These are phyloP conservation scores for Hypsizygus ulmarius DNA, from an alignment of 1,284 basidiomycete genomes.

Conservation along the genomic window DNA sequence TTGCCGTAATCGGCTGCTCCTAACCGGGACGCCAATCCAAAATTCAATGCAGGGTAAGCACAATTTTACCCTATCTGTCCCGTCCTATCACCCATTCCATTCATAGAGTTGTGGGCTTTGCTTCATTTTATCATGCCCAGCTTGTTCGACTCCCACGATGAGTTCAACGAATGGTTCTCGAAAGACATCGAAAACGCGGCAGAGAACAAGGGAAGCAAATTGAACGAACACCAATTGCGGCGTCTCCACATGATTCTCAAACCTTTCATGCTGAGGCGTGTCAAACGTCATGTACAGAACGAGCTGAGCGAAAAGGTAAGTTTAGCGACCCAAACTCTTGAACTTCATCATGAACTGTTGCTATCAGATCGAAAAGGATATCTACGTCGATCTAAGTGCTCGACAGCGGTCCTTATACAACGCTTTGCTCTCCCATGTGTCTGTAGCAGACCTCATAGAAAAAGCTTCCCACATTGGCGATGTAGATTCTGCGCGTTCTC, in stretches of 20 bases:
- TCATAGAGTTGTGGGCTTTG: slow-evolving; percentile 94
- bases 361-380: slow-evolving; percentile 89
- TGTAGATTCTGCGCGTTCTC: slow-evolving; percentile 84
- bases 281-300: slow-evolving; percentile 99
- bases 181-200: slow-evolving; percentile 98
- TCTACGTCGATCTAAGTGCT: slow-evolving; percentile 93
- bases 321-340: slow-evolving; percentile 1
- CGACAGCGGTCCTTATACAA: slow-evolving; percentile 94
- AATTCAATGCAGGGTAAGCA: slow-evolving; percentile 97
- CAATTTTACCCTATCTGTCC: neutral
- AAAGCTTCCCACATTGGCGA: slow-evolving; percentile 90
- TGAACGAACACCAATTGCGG: slow-evolving; percentile 95
- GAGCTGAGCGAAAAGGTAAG: slow-evolving; percentile 97
- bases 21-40: slow-evolving; percentile 98
- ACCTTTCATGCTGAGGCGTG: slow-evolving; percentile 97
- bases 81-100: slow-evolving; percentile 9
- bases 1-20: slow-evolving; percentile 91
- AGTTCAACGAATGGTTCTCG: slow-evolving; percentile 99
- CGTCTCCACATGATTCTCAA: slow-evolving; percentile 99
- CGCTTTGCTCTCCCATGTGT: slow-evolving; percentile 89
- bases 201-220: slow-evolving; percentile 85
- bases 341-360: slow-evolving; percentile 2
- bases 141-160: slow-evolving; percentile 98
- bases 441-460: slow-evolving; percentile 91
- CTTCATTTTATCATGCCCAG: slow-evolving; percentile 99